Evolutionary conservation across 768 basidiomycete species (phyloP).

Genomic region (Lyophyllum semitale): DNA sequence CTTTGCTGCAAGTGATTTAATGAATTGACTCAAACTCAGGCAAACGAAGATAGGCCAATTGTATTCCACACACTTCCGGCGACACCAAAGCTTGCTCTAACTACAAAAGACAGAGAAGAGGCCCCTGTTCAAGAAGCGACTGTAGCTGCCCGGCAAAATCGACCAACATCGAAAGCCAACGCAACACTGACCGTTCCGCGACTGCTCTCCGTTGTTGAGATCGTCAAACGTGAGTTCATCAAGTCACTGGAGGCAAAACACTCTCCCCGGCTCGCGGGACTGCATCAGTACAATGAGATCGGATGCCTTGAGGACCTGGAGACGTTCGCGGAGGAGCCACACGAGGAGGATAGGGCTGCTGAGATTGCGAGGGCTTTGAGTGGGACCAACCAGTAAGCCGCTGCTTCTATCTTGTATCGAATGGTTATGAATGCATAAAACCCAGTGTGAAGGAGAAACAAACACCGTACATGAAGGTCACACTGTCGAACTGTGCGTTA

Average conservation of each 20-base stretch:
- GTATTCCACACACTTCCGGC: constrained; percentile 63
- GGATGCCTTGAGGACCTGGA: constrained; percentile 50
- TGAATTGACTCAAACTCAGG: constrained; percentile 28
- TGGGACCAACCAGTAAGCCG: constrained; percentile 62
- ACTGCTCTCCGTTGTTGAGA: constrained; percentile 78
- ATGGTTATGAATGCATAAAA: background rate
- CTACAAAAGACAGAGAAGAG: background rate
- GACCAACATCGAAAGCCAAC: constrained; percentile 18
- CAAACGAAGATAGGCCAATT: constrained; percentile 48
- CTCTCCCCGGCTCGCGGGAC: constrained; percentile 46
- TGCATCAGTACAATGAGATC: constrained; percentile 80
- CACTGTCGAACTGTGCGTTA: constrained; percentile 51
- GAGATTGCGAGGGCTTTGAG: constrained; percentile 47
- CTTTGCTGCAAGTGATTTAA: too few relatives aligned
- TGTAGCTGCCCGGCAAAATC: background rate
- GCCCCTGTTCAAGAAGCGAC: background rate
- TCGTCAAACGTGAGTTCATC: constrained; percentile 81
- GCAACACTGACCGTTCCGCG: constrained; percentile 53
- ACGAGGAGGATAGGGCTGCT: constrained; percentile 34
- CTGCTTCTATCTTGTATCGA: background rate
- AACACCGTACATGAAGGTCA: constrained; percentile 72
- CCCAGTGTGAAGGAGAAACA: constrained; percentile 54
- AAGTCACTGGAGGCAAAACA: constrained; percentile 46
- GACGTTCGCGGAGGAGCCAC: constrained; percentile 14
- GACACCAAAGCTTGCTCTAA: constrained; percentile 11